Base-by-base conservation (phyloP, 352 stramenopile species). In the Phytophthora uliginosa region DNA sequence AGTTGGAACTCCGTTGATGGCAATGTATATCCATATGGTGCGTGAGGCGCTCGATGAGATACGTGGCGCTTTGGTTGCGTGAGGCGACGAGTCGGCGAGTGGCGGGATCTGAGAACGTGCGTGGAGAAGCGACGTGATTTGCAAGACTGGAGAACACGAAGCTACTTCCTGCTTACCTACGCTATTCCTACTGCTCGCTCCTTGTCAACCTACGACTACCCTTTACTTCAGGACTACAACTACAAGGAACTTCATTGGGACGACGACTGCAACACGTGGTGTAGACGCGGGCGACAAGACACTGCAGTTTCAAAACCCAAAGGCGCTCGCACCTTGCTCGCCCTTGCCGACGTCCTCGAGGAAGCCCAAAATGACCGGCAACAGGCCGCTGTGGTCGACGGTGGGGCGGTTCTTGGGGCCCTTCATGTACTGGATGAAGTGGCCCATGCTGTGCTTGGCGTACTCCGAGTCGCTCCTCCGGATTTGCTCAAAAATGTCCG, bases 401-500 rank as follows among this genome's bases (percentile, higher is more conserved):
- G 79, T 94, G 9, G 91, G 92, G 8, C 87, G 86, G 74, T 98
- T 98, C 71, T 93, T 93, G 17, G 92, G 92, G 0, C 92, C 92
- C 24, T 82, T 79, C 31, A 98, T 74, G 69, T 94, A 98, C 15
- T 86, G 78, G 54, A 90, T 85, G 66, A 92, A 97, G 74, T 97
- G 91, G 59, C 88, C 84, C 78, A 97, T 92, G 71, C 85, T 96
- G 53, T 98, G 90, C 59, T 85, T 84, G 28, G 92, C 90, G 65
- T 94, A 96, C 59, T 94, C 90, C 34, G 73, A 76, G 72, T 98
- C 91, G 56, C 78, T 90, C 42, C 72, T 78, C 47, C 84, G 83
- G 54, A 98, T 93, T 66, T 98, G 90, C 26, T 88, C 79, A 73
- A 93, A 98, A 74, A 95, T 90, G 69, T 95, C 80, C 34, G 88